Base-by-base conservation (phyloP, 768 basidiomycete genomes). In the Tylopilus plumbeoviolaceoides region DNA sequence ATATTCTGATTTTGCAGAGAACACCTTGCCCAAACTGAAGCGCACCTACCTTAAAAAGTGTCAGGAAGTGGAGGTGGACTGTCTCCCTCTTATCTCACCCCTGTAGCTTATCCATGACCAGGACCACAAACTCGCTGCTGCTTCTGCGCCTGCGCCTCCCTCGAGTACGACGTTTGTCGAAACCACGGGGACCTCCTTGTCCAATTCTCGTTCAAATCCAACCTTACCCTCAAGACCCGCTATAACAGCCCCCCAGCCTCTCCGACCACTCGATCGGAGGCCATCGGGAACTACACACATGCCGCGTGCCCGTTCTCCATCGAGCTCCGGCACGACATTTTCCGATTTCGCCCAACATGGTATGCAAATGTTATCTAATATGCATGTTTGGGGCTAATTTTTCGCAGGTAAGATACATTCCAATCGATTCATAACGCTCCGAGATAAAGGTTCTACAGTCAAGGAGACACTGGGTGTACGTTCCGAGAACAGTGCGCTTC, bases 261-360 rank as follows among this genome's bases (percentile, higher is more conserved):
- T 89, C 30, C 75, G 87, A 18, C 85, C 89, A 11, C 75, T 91
- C 25, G 88, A 89, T 62, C 81, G 89, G 48, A 79, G 82, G 21
- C 84, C 87, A 20, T 89, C 89, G 21, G 78, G 78, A 12, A 79
- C 80, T 59, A 75, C 74, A 4, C 73, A 76, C 21, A 62, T 72
- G 28, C 66, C 73, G 28, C 80, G 87, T 44, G 84, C 84, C 61
- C 81, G 93, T 40, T 90, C 89, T 4, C 90, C 93, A 17, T 87
- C 91, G 2, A 80, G 81, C n/a, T 84, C 87, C 3, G 87, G 84
- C 2, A 81, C 90, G 2, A 79, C 90, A 6, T 84, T 97, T 62
- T 86, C 87, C 12, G 94, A 97, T 72, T 73, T 95, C 30, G 94
- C 93, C 5, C 85, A 87, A 56, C 91, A 94, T 69, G 89, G 87